Base-by-base conservation (phyloP, 148 eudicot species). In the Arctostaphylos glauca region DNA sequence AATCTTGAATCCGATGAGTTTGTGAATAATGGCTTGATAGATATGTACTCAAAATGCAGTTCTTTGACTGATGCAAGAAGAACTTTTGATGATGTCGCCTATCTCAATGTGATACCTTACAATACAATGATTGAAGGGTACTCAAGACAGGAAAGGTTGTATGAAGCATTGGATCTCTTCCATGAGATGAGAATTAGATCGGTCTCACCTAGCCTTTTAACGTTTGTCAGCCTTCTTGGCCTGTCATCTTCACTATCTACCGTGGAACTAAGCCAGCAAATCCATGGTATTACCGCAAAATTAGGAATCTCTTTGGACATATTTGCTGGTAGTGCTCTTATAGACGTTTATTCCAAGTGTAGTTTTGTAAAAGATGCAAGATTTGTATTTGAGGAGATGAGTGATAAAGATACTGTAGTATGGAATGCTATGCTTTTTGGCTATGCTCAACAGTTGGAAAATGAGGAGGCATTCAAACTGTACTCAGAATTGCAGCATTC, bases 61-160 rank as follows among this genome's bases (percentile, higher is more conserved):
- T 84, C 81, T 49, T 82, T 93, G 74, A 80, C 25, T 56, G 90
- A 93, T 89, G 92, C 97, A 50, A 91, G 90, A 86, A 88, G 81
- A 84, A 87, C 49, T 9, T 90, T 93, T 84, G 90, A 91, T 81
- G 74, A 67, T 43, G 83, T 82, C 59, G 62, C 31, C 72, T 81
- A 87, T 72, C 58, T 62, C 77, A 83, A 82, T 83, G 90, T 89
- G 68, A 79, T 90, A 53, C 89, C 92, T 73, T 91, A 88, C 86
- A 93, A 92, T 88, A 89, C 97, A 80, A 92, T 93, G 90, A 90
- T 93, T 67, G 93, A 93, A 80, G 97, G 93, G 78, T 93, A 89
- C 80, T 89, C 93, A 5, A 91, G 90, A 82, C 90, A 85, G 78
- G 89, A 78, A 83, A 88, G 77, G 81, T 76, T 91, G 46, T 49